Conservation (phyloP, 257 asterid species). For the Nicotiana noctiflora region DNA sequence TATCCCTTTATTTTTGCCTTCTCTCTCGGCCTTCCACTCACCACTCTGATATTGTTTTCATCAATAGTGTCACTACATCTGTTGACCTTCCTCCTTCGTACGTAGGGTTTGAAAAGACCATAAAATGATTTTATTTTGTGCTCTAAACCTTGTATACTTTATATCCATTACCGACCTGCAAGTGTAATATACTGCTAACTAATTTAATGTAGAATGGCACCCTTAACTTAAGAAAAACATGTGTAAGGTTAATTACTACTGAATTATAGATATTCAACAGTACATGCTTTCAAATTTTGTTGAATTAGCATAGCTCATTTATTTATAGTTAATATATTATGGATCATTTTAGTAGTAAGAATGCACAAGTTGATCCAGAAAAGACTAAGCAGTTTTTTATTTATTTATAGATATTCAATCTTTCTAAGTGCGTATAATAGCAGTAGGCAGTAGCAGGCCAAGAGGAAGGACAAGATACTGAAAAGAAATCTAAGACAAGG, state of each 20-base stretch:
- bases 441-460: too few species aligned
- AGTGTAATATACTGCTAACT: neutral
- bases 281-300: neutral
- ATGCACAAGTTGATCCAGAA: too few species aligned
- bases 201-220: neutral
- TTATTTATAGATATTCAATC: too few species aligned
- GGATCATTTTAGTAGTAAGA: too few species aligned
- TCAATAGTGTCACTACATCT: constrained; percentile 17
- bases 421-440: too few species aligned
- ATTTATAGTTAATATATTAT: too few species aligned
- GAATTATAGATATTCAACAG: neutral
- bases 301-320: neutral
- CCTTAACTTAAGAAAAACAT: neutral
- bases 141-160: neutral
- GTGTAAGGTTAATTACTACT: neutral
- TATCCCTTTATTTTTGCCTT: constrained; percentile 15
- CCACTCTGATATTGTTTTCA: constrained; percentile 15
- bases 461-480: too few species aligned
- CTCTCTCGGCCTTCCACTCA: constrained; percentile 34
- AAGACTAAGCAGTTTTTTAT: too few species aligned
- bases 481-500: too few species aligned
- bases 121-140: neutral
- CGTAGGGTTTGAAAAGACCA: neutral
- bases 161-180: neutral
- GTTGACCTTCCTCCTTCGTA: neutral